Percentiles rank a stretch among this genome's conserved stretches.
These are phyloP conservation scores for Aaosphaeria arxii DNA, from an alignment of 2,329 filamentous ascomycete species.

Conservation along the genomic window DNA sequence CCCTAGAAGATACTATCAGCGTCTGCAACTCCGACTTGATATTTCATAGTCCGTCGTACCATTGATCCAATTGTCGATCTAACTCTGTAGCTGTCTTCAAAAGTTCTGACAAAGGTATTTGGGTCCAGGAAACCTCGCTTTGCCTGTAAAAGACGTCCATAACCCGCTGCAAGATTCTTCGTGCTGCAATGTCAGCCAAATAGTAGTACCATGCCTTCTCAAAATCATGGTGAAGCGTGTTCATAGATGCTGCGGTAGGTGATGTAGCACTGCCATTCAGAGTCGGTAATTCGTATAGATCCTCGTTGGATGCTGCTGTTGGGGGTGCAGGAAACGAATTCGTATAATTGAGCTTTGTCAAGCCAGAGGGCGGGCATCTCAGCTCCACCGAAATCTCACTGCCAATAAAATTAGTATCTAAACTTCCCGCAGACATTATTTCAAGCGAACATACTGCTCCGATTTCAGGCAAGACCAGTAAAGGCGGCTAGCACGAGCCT, in stretches of 20 bases:
- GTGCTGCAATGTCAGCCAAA: constrained; percentile 26
- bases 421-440: neutral
- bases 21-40: neutral
- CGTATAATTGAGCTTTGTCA: constrained; percentile 23
- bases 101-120: constrained; percentile 1
- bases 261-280: neutral
- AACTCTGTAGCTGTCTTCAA: constrained; percentile 8
- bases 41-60: constrained; percentile 3
- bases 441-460: constrained; percentile 19
- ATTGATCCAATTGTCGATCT: constrained; percentile 8
- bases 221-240: constrained; percentile 2
- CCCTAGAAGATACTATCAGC: neutral
- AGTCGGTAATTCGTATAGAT: neutral
- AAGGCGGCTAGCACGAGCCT: constrained; percentile 22
- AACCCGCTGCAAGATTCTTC: constrained; percentile 16
- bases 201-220: constrained; percentile 27
- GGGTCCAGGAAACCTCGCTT: constrained; percentile 17
- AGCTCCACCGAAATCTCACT: constrained; percentile 16
- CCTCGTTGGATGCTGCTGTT: neutral
- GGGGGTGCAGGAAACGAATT: constrained; percentile 28
- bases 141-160: constrained; percentile 7
- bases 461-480: constrained; percentile 37
- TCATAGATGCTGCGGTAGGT: neutral
- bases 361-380: constrained; percentile 11
- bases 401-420: neutral